Conservation (phyloP, 768 basidiomycete species). For the Russula dissimulans region DNA sequence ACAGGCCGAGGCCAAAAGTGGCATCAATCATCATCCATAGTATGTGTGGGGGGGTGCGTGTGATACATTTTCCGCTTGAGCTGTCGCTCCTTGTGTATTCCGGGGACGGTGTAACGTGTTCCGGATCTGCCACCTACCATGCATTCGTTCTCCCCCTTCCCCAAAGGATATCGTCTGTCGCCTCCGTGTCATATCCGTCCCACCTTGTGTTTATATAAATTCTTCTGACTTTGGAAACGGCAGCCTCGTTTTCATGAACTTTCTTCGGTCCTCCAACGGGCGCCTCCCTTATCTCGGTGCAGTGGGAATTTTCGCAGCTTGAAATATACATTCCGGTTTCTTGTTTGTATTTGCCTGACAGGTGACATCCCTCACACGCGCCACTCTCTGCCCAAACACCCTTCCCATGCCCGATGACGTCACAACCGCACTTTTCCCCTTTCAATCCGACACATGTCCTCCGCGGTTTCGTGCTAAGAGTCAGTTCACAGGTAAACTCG, state of each 20-base stretch:
- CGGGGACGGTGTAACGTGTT: background rate
- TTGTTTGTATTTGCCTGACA: slow-evolving; percentile 13
- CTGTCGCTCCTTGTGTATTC: background rate
- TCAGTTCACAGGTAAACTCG: background rate
- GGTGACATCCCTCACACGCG: slow-evolving; percentile 9
- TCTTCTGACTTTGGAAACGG: slow-evolving; percentile 5
- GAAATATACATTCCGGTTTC: slow-evolving; percentile 10
- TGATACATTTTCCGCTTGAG: background rate
- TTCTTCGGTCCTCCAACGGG: slow-evolving; percentile 9
- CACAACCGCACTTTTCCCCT: slow-evolving; percentile 7
- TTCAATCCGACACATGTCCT: background rate
- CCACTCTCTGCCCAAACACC: background rate
- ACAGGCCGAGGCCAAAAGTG: background rate
- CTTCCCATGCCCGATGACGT: slow-evolving; percentile 15
- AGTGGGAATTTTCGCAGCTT: slow-evolving; percentile 17
- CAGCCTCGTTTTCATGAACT: slow-evolving; percentile 12
- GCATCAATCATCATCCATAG: background rate
- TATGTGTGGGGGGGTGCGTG: background rate
- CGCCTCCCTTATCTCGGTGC: slow-evolving; percentile 14
- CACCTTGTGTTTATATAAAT: background rate
- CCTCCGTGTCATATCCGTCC: slow-evolving; percentile 9
- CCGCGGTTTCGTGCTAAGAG: slow-evolving; percentile 3
- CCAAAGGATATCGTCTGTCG: background rate
- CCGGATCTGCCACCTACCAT: slow-evolving; percentile 7
- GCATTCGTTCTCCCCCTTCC: background rate